Percentiles rank a stretch among this genome's conserved stretches.
phyloP scores from a whole-genome alignment of 805 yeast genomes.

The Saccharomycodes ludwigii region DNA sequence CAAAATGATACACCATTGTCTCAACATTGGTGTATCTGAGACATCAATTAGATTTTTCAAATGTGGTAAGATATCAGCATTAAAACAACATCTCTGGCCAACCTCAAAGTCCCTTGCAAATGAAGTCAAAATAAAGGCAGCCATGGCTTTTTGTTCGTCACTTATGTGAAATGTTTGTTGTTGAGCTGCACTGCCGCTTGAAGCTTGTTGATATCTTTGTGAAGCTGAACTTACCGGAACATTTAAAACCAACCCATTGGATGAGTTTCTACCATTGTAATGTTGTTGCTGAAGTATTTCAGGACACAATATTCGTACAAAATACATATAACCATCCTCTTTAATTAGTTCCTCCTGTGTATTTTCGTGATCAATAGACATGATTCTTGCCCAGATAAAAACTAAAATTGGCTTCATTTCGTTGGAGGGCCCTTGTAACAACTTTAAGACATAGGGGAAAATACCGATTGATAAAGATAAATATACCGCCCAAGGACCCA shows the following conservation, averaged over 20 bases:
- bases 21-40: constrained; percentile 70
- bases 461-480: constrained; percentile 88
- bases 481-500: constrained; percentile 97
- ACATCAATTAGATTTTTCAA: constrained; percentile 52
- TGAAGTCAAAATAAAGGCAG: constrained; percentile 79
- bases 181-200: constrained; percentile 6
- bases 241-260: constrained; percentile 14
- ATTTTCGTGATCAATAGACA: constrained; percentile 85
- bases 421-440: constrained; percentile 88
- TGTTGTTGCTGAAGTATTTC: constrained; percentile 17
- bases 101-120: constrained; percentile 69
- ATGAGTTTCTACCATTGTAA: constrained; percentile 8
- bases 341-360: constrained; percentile 88
- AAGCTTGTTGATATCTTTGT: constrained; percentile 10
- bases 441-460: constrained; percentile 84
- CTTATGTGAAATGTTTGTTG: constrained; percentile 22
- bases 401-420: constrained; percentile 89
- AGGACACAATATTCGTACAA: constrained; percentile 61
- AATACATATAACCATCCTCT: constrained; percentile 83
- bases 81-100: constrained; percentile 73
- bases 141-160: constrained; percentile 89
- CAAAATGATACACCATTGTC: constrained; percentile 86
- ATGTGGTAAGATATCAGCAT: constrained; percentile 57
- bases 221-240: constrained; percentile 10
- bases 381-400: constrained; percentile 94